phyloP scores from a whole-genome alignment of 2,329 filamentous ascomycete genomes.

The Golovinomyces cichoracearum region DNA sequence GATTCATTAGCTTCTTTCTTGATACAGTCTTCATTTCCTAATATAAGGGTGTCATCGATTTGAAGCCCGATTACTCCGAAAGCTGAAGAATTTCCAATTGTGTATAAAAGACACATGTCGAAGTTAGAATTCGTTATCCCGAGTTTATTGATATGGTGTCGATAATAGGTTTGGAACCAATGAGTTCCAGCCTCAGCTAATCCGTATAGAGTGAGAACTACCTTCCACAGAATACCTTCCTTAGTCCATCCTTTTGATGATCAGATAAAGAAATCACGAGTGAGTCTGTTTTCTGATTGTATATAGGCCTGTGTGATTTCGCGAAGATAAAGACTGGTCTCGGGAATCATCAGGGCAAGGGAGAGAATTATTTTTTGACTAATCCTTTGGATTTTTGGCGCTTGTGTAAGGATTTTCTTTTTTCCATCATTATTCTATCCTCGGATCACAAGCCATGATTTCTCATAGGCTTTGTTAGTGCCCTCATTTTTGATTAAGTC shows the following conservation, averaged over 20 bases:
- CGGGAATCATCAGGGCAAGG: not conserved
- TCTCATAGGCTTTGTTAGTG: too few relatives aligned
- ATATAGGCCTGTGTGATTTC: too few relatives aligned
- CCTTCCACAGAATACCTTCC: not conserved
- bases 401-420: too few relatives aligned
- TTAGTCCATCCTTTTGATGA: not conserved
- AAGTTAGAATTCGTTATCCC: not conserved
- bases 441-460: too few relatives aligned
- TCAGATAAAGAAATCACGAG: too few relatives aligned
- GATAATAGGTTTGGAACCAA: constrained; percentile 1
- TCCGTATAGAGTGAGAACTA: not conserved
- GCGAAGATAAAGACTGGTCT: not conserved
- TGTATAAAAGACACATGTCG: constrained; percentile 2
- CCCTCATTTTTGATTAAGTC: not conserved
- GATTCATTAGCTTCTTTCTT: not conserved
- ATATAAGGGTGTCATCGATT: constrained; percentile 2
- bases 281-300: not conserved
- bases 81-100: not conserved
- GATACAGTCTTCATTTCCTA: not conserved
- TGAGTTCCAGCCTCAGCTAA: constrained; percentile 2
- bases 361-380: too few relatives aligned
- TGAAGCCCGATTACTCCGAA: constrained; percentile 1
- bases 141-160: constrained; percentile 1
- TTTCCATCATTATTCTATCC: too few relatives aligned
- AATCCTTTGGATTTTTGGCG: too few relatives aligned